Percentiles rank a stretch among this genome's conserved stretches.
These are phyloP conservation scores for Penicillium sp. DNA, from an alignment of 2,329 filamentous ascomycete genomes.

Conservation along the genomic window DNA sequence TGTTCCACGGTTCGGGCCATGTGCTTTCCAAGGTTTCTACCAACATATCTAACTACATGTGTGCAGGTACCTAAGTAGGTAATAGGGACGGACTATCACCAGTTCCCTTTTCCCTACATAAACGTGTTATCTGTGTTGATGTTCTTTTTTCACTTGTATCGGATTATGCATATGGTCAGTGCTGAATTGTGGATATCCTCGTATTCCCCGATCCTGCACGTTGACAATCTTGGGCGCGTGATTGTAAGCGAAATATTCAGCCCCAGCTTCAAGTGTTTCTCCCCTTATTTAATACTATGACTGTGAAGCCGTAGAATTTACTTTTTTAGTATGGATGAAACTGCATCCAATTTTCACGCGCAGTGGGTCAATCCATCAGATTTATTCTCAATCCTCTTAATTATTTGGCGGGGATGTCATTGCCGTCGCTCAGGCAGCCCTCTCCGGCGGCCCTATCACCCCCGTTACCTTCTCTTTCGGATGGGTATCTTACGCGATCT, in stretches of 20 bases:
- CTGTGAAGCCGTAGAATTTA: not conserved
- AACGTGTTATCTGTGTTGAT: not conserved
- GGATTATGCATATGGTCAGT: not conserved
- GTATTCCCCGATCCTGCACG: not conserved
- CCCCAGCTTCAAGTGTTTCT: not conserved
- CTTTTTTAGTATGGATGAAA: not conserved
- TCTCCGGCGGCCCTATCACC: constrained; percentile 24
- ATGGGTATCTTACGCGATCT: constrained; percentile 40
- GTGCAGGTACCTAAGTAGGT: too few relatives aligned
- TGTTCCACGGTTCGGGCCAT: too few relatives aligned
- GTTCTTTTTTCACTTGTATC: not conserved
- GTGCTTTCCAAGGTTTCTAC: too few relatives aligned
- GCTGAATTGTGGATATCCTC: not conserved
- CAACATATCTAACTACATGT: too few relatives aligned
- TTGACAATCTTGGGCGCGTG: not conserved
- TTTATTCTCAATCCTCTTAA: constrained; percentile 34
- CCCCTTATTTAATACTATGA: not conserved
- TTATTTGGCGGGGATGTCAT: constrained; percentile 41
- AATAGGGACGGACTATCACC: not conserved
- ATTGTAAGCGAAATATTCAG: not conserved
- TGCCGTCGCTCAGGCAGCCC: constrained; percentile 34
- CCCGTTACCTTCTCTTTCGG: constrained; percentile 42
- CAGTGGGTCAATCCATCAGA: constrained; percentile 24
- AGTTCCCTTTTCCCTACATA: not conserved
- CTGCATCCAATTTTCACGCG: not conserved